Evolutionary conservation across 1,284 basidiomycete genomes (phyloP).

Genomic region (Melampsora allii-populina): DNA sequence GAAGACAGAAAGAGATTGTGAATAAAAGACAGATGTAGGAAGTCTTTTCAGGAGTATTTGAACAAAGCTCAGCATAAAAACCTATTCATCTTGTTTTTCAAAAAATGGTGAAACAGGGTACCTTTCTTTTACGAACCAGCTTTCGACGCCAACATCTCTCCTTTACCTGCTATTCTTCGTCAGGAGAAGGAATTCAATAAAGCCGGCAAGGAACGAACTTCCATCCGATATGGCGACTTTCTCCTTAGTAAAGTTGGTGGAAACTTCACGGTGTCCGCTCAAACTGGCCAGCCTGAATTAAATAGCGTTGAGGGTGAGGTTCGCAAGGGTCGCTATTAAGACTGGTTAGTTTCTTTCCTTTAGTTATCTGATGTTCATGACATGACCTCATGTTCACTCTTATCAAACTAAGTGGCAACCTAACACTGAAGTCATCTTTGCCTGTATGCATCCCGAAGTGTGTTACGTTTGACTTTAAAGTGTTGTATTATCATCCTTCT

Average conservation of each 20-base stretch:
- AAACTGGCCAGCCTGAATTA: constrained; percentile 11
- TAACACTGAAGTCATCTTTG: too few species aligned
- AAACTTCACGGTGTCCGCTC: constrained; percentile 59
- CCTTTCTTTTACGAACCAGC: constrained; percentile 86
- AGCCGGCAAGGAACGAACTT: constrained; percentile 53
- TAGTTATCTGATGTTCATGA: not conserved
- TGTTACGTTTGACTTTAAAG: too few species aligned
- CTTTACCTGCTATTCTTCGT: constrained; percentile 60
- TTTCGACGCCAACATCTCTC: constrained; percentile 64
- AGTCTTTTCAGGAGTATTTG: not conserved
- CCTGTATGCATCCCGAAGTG: too few species aligned
- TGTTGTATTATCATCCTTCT: too few species aligned
- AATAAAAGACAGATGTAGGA: too few species aligned
- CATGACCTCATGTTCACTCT: too few species aligned
- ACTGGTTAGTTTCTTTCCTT: not conserved
- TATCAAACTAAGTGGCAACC: too few species aligned
- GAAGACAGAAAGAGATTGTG: not conserved
- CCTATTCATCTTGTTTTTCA: not conserved
- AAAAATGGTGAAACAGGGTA: constrained; percentile 56
- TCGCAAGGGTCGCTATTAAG: not conserved
- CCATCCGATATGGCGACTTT: constrained; percentile 71
- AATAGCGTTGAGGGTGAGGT: not conserved
- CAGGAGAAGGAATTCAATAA: constrained; percentile 18
- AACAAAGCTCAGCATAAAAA: not conserved
- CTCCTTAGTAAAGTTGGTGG: constrained; percentile 65